Evolutionary conservation across 1,284 basidiomycete species (phyloP), one percentile per base, ranked within the genome.

Genomic region (Rhodofomes roseus): DNA sequence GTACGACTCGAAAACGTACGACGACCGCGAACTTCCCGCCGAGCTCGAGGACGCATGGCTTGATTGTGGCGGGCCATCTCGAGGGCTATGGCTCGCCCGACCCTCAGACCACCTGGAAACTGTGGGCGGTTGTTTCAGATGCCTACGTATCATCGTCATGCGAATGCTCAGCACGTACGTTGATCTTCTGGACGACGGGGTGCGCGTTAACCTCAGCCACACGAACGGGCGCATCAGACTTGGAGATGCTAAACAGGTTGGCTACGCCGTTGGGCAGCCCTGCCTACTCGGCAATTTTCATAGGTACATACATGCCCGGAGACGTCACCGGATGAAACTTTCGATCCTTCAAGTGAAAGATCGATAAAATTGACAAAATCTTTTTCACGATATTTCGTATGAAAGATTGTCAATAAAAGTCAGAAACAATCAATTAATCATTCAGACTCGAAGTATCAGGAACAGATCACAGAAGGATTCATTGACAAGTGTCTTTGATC

Each of bases 11-110:
- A n/a, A 55, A 2, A 55, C 77, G 55, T 60, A 92, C 82, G 53
- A 90, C 79, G 2, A 84, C 81, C 7, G 90, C 89, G 16, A 86
- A 82, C 71, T 92, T 93, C 29, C 65, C 65, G 3, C 65, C 63
- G 0, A 66, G 61, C 41, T 66, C 65, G 23, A 66, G 50, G 5
- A 66, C 60, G 22, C 63, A 64, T 1, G 63, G 63, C 50, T 66
- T 66, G 22, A 66, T n/a, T 60, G 40, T 60, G 56, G 37, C 61
- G 64, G 14, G 63, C 65, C 11, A 63, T 63, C 46, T 65, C 63
- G 2, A 31, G 54, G 12, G 65, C 65, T 20, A 66, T 63, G 22
- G 57, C 43, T 31, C 39, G 59, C 4, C 60, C 65, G 16, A 65
- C 62, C 25, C 31, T 54, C 36, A 63, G 61, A 53, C 65, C 63